A percentile compares a stretch with the other conserved stretches of the same genome.
These are phyloP conservation scores for Xylaria sp. DNA, from an alignment of 2,329 filamentous ascomycete genomes.

Conservation along the genomic window DNA sequence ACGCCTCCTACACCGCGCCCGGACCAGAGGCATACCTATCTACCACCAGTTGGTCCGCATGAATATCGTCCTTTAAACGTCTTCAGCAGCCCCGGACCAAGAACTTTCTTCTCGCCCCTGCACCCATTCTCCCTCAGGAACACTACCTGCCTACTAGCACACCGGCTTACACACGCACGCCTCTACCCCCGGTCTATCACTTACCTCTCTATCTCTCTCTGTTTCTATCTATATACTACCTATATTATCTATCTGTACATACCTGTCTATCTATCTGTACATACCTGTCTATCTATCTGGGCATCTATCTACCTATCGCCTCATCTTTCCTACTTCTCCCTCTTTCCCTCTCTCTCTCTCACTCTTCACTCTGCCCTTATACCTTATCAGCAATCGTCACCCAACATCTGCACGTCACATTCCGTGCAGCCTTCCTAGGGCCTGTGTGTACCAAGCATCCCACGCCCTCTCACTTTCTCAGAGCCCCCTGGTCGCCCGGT, in stretches of 20 bases:
- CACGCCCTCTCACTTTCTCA: constrained; percentile 25
- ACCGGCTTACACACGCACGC: constrained; percentile 7
- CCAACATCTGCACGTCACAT: constrained; percentile 35
- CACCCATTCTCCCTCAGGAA: constrained; percentile 27
- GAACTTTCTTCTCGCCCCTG: constrained; percentile 24
- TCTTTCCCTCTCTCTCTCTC: constrained; percentile 7
- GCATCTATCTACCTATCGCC: constrained; percentile 14
- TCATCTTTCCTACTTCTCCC: constrained; percentile 15
- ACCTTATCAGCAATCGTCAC: constrained; percentile 32
- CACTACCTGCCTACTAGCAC: constrained; percentile 8
- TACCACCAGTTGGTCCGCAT: constrained; percentile 32
- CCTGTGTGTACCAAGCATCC: constrained; percentile 28
- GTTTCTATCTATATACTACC: constrained; percentile 10
- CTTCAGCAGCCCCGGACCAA: constrained; percentile 30
- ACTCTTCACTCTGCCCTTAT: constrained; percentile 8
- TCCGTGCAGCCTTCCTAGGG: constrained; percentile 30
- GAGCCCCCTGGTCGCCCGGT: constrained; percentile 35
- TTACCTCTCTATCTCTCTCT: neutral
- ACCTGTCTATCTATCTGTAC: too few species aligned
- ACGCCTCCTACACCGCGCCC: constrained; percentile 16
- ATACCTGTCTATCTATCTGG: too few species aligned
- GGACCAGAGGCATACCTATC: constrained; percentile 11
- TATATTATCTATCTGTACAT: neutral
- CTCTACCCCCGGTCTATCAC: neutral
- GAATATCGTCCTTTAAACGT: constrained; percentile 34